Conservation (phyloP, 2,329 filamentous ascomycete genomes). For the Diaporthe citrichinensis region DNA sequence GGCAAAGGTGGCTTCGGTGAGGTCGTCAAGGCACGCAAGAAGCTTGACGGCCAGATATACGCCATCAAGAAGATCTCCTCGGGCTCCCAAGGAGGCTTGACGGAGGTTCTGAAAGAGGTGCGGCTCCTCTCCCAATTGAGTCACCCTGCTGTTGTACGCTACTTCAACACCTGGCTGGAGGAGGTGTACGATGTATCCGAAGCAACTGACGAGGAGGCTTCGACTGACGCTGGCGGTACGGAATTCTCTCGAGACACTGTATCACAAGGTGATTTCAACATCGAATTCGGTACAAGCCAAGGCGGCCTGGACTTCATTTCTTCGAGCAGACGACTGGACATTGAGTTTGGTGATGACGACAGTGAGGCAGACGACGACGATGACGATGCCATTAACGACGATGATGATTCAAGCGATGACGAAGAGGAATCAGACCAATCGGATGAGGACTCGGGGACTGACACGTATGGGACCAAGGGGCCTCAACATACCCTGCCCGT, state of each 20-base stretch:
- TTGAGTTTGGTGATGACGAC: conserved; percentile 80
- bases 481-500: conserved; percentile 15
- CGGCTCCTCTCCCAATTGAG: conserved; percentile 92
- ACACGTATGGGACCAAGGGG: conserved; percentile 19
- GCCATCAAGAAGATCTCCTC: conserved; percentile 97
- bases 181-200: conserved; percentile 69
- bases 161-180: conserved; percentile 96
- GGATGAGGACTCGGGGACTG: conserved; percentile 56
- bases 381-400: conserved; percentile 56
- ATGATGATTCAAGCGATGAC: conserved; percentile 58
- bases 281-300: conserved; percentile 79
- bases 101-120: conserved; percentile 87
- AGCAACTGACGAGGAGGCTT: conserved; percentile 68
- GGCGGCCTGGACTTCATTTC: conserved; percentile 94
- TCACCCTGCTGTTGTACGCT: conserved; percentile 87
- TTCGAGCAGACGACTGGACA: conserved; percentile 81
- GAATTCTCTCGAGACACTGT: conserved; percentile 57
- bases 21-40: conserved; percentile 95
- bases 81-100: conserved; percentile 82
- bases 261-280: conserved; percentile 56
- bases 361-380: conserved; percentile 75
- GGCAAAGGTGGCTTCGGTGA: conserved; percentile 97
- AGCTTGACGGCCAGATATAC: conserved; percentile 92
- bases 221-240: conserved; percentile 58
- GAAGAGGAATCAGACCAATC: conserved; percentile 57